Evolutionary conservation across 2,329 filamentous ascomycete genomes (phyloP).

Genomic region (Pseudodiploospora longispora): DNA sequence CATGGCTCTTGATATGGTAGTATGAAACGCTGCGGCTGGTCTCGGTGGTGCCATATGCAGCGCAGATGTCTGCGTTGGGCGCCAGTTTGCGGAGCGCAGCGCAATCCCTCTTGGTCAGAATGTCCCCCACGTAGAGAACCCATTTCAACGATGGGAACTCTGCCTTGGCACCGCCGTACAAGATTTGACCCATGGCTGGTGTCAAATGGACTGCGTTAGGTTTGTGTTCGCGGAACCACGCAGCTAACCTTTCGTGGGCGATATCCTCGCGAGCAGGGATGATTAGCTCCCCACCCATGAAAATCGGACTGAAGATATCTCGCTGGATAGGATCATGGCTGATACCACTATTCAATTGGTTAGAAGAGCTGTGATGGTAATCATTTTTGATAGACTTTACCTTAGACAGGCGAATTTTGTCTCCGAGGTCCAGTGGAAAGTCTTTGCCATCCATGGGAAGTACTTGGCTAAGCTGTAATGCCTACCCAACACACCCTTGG

Average conservation of each 20-base stretch:
- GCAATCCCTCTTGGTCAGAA: constrained; percentile 80
- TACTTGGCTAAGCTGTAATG: constrained; percentile 83
- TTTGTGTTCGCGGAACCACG: constrained; percentile 74
- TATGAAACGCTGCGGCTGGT: constrained; percentile 75
- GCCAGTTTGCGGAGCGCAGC: constrained; percentile 67
- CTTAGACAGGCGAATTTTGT: constrained; percentile 19
- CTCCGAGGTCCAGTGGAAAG: constrained; percentile 64
- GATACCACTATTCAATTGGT: constrained; percentile 27
- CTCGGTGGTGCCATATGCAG: constrained; percentile 86
- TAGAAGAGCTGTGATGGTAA: constrained; percentile 6
- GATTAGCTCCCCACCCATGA: constrained; percentile 71
- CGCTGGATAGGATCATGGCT: constrained; percentile 61
- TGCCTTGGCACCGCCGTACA: constrained; percentile 75
- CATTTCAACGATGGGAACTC: constrained; percentile 68
- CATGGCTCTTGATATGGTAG: constrained; percentile 64
- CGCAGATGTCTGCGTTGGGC: constrained; percentile 65
- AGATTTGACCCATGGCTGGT: constrained; percentile 91
- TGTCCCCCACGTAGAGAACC: constrained; percentile 87
- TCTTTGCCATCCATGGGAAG: constrained; percentile 87
- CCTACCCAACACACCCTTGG: constrained; percentile 75
- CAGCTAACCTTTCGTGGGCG: constrained; percentile 70
- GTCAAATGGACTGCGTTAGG: constrained; percentile 83
- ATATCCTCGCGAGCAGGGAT: constrained; percentile 79
- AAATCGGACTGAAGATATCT: constrained; percentile 84
- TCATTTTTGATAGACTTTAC: background rate